Evolutionary conservation across 805 yeast genomes (phyloP).

Genomic region (Kazachstania martiniae): DNA sequence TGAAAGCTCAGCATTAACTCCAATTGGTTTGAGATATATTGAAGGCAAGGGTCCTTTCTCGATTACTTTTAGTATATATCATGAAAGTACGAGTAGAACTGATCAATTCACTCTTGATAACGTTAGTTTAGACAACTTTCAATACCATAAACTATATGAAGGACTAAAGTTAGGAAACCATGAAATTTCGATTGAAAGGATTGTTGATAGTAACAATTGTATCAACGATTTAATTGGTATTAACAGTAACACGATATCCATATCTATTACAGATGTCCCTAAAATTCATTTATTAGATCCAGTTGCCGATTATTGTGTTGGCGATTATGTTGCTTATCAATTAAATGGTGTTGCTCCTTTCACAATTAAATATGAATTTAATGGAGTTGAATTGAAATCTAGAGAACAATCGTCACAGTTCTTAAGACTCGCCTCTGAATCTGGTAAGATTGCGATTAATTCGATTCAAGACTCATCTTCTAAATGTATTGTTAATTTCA

Average conservation of each 20-base stretch:
- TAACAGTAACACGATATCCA: conserved; percentile 31
- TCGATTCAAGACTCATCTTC: conserved; percentile 68
- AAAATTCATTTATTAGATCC: conserved; percentile 40
- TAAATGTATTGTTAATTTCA: conserved; percentile 57
- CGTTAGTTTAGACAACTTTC: conserved; percentile 30
- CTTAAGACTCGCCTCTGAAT: conserved; percentile 64
- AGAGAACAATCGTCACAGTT: conserved; percentile 39
- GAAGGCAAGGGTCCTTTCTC: conserved; percentile 53
- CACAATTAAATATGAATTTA: conserved; percentile 61
- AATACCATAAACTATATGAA: conserved; percentile 36
- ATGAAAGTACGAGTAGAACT: conserved; percentile 46
- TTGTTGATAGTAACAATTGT: conserved; percentile 68
- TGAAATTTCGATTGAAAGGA: conserved; percentile 42
- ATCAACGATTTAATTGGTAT: conserved; percentile 32
- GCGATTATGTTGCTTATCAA: conserved; percentile 73
- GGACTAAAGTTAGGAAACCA: conserved; percentile 63
- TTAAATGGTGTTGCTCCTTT: conserved; percentile 77
- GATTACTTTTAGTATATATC: conserved; percentile 46
- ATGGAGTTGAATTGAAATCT: conserved; percentile 48
- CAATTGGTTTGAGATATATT: conserved; percentile 42
- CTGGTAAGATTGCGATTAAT: conserved; percentile 63
- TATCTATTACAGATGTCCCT: conserved; percentile 71
- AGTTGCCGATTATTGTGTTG: conserved; percentile 66
- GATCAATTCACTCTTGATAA: conserved; percentile 37
- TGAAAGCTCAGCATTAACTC: no score